phyloP scores from a whole-genome alignment of 2,329 filamentous ascomycete genomes.

The Talaromyces verruculosus region DNA sequence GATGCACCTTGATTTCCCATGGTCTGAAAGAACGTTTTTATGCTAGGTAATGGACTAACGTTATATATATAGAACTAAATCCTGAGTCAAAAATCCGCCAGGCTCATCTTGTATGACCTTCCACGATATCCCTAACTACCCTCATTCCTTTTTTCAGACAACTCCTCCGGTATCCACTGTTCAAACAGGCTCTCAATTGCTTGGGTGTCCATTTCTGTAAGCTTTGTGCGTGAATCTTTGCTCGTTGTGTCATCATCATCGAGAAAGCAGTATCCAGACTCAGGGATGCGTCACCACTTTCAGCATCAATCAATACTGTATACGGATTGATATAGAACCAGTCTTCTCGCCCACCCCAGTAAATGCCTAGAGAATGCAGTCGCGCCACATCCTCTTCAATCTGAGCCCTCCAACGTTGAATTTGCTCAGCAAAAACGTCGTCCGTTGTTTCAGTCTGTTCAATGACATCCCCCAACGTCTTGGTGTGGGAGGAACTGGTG shows the following conservation, averaged over 20 bases:
- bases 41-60: neutral
- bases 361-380: neutral
- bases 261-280: neutral
- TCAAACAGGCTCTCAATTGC: constrained; percentile 10
- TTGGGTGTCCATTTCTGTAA: neutral
- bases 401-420: constrained; percentile 5
- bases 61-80: neutral
- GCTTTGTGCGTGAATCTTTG: neutral
- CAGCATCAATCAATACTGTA: constrained; percentile 11
- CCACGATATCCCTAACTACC: neutral
- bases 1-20: neutral
- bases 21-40: neutral
- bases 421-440: neutral
- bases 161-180: constrained; percentile 3
- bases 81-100: neutral
- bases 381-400: constrained; percentile 1
- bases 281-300: constrained; percentile 4
- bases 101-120: neutral
- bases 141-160: neutral
- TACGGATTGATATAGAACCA: constrained; percentile 11
- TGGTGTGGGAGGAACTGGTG: neutral
- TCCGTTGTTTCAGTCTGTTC: neutral
- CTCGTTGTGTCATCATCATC: neutral
- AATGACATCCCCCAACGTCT: neutral
- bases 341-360: constrained; percentile 6